Evolutionary conservation across 257 asterid species (phyloP).

Genomic region (Avicennia marina): DNA sequence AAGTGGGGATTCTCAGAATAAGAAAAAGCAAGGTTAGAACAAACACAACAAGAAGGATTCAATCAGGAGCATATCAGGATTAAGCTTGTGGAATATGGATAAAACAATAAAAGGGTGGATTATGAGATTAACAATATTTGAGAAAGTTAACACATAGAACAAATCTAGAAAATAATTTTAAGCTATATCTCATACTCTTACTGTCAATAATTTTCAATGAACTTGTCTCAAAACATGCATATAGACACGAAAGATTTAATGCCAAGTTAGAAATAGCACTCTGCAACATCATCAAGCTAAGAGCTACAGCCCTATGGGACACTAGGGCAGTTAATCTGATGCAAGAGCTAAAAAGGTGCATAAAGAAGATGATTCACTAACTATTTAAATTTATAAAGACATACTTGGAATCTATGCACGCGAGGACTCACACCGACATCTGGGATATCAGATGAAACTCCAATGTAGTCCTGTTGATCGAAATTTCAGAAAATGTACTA

Average conservation of each 20-base stretch:
- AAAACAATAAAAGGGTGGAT: neutral
- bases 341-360: neutral
- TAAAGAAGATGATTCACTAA: neutral
- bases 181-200: neutral
- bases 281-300: too few relatives aligned
- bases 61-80: neutral
- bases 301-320: too few relatives aligned
- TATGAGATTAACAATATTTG: neutral
- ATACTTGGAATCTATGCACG: constrained; percentile 69
- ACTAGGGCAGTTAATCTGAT: too few relatives aligned
- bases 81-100: neutral
- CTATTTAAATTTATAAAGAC: constrained; percentile 14
- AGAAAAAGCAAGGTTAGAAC: neutral
- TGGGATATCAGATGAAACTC: constrained; percentile 47
- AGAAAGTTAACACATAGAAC: neutral
- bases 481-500: constrained; percentile 16
- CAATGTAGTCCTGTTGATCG: constrained; percentile 57
- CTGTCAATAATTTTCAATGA: too few relatives aligned
- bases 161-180: neutral
- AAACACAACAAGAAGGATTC: neutral
- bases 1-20: too few relatives aligned
- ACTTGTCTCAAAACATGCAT: too few relatives aligned
- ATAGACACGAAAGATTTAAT: too few relatives aligned
- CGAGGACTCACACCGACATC: constrained; percentile 70
- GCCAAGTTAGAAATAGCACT: too few relatives aligned